A percentile compares a stretch with the other conserved stretches of the same genome.
Evolutionary conservation across 345 rosid genomes (phyloP).

Genomic region (Boechera divaricarpa): DNA sequence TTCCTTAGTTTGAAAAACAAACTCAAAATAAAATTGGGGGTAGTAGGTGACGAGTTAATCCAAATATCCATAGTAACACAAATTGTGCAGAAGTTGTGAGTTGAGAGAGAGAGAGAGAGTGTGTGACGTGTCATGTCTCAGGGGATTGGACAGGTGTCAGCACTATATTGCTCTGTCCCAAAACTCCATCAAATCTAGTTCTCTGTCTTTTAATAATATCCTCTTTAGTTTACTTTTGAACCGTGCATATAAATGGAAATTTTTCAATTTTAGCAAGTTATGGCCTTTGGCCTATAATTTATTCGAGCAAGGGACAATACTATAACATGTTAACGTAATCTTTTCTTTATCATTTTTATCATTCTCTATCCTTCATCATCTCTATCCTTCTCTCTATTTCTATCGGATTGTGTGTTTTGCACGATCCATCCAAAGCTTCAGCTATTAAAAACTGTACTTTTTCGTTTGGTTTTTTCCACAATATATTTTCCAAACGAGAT

Average conservation of each 20-base stretch:
- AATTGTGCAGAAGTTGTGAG: slow-evolving; percentile 8
- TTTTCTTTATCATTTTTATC: neutral
- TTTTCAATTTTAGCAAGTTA: neutral
- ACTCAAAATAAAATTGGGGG: neutral
- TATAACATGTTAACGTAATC: neutral
- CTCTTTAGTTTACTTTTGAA: slow-evolving; percentile 8
- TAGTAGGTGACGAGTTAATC: neutral
- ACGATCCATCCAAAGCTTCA: too few species aligned
- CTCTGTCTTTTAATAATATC: slow-evolving; percentile 9
- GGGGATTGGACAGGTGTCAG: slow-evolving; percentile 44
- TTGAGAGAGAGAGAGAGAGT: neutral
- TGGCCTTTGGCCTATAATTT: neutral
- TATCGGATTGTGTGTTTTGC: too few species aligned
- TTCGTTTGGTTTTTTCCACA: too few species aligned
- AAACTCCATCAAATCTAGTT: slow-evolving; percentile 17
- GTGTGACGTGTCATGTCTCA: slow-evolving; percentile 31
- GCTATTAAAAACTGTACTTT: too few species aligned
- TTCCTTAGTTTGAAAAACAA: neutral
- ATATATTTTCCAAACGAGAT: too few species aligned
- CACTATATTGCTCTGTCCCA: slow-evolving; percentile 33
- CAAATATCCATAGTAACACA: neutral
- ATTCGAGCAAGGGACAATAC: neutral
- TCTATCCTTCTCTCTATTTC: too few species aligned
- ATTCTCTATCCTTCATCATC: too few species aligned
- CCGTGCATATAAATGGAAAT: slow-evolving; percentile 21